Evolutionary conservation across 140 eudicot species (phyloP).

Genomic region (Erigeron philadelphicus): DNA sequence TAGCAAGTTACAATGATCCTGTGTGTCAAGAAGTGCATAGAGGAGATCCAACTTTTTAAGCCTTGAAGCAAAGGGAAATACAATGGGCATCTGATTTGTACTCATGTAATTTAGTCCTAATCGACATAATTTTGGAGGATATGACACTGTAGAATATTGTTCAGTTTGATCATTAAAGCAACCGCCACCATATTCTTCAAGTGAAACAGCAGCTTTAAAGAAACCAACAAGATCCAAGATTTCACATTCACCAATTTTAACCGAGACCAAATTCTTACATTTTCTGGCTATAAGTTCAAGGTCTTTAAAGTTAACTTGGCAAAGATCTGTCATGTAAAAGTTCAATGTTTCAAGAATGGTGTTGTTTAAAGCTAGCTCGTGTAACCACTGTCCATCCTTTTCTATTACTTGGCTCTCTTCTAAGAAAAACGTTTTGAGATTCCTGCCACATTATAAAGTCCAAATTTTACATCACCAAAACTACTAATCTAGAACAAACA

Average conservation of each 20-base stretch:
- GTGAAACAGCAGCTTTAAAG: constrained; percentile 49
- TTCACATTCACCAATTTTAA: constrained; percentile 76
- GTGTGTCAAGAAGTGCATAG: constrained; percentile 53
- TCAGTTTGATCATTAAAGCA: constrained; percentile 51
- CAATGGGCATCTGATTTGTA: constrained; percentile 41
- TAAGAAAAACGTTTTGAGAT: constrained; percentile 49
- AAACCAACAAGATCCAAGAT: constrained; percentile 50
- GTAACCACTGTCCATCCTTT: constrained; percentile 69
- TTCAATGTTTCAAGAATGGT: constrained; percentile 57
- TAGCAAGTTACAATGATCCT: constrained; percentile 48
- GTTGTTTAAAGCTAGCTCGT: constrained; percentile 69
- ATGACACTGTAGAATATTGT: constrained; percentile 28
- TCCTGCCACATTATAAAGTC: constrained; percentile 37
- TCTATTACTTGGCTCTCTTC: constrained; percentile 68
- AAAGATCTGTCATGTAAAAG: constrained; percentile 70
- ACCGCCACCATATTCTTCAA: constrained; percentile 86
- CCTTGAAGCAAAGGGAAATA: constrained; percentile 38
- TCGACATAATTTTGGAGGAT: constrained; percentile 39
- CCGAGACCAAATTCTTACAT: constrained; percentile 45
- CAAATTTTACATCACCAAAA: constrained; percentile 8
- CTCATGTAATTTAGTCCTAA: constrained; percentile 49
- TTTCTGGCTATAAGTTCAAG: constrained; percentile 66
- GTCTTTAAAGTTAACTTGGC: constrained; percentile 40
- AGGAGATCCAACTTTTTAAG: constrained; percentile 58
- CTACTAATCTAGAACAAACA: neutral